These are phyloP conservation scores for Chimonanthus salicifolius DNA, from an alignment of 164 flowering plant genomes.

Conservation along the genomic window DNA sequence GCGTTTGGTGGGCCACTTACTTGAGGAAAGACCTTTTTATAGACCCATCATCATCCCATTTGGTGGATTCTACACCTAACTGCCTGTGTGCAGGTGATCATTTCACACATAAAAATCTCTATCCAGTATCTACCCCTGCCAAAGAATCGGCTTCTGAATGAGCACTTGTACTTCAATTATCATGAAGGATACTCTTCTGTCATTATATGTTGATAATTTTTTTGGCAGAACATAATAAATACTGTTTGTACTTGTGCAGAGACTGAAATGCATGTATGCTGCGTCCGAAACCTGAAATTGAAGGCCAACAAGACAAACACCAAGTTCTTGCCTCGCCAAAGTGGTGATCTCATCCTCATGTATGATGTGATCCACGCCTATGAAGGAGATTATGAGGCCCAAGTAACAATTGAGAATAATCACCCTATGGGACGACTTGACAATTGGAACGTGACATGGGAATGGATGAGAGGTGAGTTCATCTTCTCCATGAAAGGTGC, in stretches of 20 bases:
- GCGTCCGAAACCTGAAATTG: conserved; percentile 30
- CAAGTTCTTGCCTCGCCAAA: conserved; percentile 37
- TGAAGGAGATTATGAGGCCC: conserved; percentile 42
- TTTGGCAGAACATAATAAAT: neutral
- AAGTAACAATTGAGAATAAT: conserved; percentile 54
- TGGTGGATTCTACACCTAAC: too few relatives aligned
- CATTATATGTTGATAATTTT: neutral
- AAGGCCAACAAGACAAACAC: conserved; percentile 23
- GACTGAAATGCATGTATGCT: conserved; percentile 41
- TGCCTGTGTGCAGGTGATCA: too few relatives aligned
- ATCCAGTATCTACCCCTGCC: too few relatives aligned
- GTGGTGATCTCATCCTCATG: conserved; percentile 54
- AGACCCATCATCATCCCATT: too few relatives aligned
- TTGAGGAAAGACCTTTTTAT: too few relatives aligned
- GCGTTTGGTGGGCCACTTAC: too few relatives aligned
- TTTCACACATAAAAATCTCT: too few relatives aligned
- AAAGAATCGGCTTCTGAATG: too few relatives aligned
- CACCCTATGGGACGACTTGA: conserved; percentile 67
- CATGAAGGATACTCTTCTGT: neutral
- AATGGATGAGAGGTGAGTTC: conserved; percentile 86
- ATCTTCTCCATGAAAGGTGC: conserved; percentile 70
- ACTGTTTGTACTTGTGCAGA: conserved; percentile 25
- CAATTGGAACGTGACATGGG: conserved; percentile 87
- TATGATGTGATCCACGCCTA: conserved; percentile 48
- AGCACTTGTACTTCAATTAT: too few relatives aligned